Conservation (phyloP, 2,329 filamentous ascomycete genomes). For the Boeremia exigua region DNA sequence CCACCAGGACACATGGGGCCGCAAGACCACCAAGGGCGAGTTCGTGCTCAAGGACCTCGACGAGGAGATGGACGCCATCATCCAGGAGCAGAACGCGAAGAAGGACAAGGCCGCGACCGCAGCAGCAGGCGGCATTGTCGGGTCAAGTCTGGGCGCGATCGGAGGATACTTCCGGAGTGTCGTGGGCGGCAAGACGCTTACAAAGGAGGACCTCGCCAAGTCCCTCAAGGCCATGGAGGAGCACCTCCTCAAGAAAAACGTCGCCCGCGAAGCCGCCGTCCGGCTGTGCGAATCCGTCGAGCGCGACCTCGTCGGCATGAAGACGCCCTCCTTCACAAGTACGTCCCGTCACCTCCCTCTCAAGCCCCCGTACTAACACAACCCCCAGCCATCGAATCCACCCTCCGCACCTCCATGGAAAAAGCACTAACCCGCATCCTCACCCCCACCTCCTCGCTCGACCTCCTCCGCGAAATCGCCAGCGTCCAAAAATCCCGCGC, state of each 20-base stretch:
- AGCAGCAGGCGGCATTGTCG: constrained; percentile 69
- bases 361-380: constrained; percentile 6
- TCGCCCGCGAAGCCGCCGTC: constrained; percentile 90
- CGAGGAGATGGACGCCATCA: constrained; percentile 89
- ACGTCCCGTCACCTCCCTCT: constrained; percentile 17
- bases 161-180: constrained; percentile 92
- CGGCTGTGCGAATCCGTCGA: constrained; percentile 91
- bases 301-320: constrained; percentile 85
- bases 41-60: constrained; percentile 93
- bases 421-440: constrained; percentile 92
- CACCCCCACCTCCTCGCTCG: constrained; percentile 91
- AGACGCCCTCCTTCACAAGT: constrained; percentile 89
- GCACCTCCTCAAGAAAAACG: constrained; percentile 92
- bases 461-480: constrained; percentile 92
- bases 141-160: constrained; percentile 80
- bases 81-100: constrained; percentile 76
- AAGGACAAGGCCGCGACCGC: constrained; percentile 35
- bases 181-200: constrained; percentile 90
- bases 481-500: constrained; percentile 66
- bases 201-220: constrained; percentile 86
- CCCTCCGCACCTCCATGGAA: constrained; percentile 86
- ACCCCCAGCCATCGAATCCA: constrained; percentile 71
- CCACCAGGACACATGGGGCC: constrained; percentile 82
- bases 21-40: constrained; percentile 82
- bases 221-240: constrained; percentile 96